Conservation (phyloP, 1,139 yeast genomes). For the Scheffersomyces insectosa region DNA sequence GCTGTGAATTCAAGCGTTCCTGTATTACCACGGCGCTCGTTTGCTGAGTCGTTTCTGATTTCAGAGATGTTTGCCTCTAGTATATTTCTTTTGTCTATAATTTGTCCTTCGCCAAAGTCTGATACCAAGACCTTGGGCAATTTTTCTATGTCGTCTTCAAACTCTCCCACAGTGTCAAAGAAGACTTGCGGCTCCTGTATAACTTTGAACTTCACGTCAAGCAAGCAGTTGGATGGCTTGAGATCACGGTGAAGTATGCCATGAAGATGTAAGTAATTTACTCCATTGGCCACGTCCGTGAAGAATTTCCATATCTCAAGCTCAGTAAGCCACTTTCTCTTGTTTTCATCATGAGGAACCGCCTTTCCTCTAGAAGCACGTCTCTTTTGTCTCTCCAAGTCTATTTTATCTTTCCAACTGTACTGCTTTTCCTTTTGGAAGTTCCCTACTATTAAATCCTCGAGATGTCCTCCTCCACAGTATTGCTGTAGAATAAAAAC, state of each 20-base stretch:
- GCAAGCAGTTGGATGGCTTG: constrained; percentile 83
- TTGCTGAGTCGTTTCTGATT: constrained; percentile 7
- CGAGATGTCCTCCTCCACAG: constrained; percentile 86
- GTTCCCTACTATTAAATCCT: constrained; percentile 54
- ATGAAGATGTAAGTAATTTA: constrained; percentile 66
- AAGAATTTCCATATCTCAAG: constrained; percentile 61
- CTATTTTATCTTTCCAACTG: constrained; percentile 29
- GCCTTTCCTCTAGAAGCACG: constrained; percentile 11
- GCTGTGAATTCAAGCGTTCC: constrained; percentile 89
- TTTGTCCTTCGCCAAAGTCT: constrained; percentile 88
- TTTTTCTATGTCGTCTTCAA: constrained; percentile 24
- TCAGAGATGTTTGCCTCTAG: constrained; percentile 10
- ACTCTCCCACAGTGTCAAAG: constrained; percentile 14
- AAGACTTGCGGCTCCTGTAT: constrained; percentile 7
- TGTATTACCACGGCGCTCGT: constrained; percentile 60
- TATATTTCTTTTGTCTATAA: constrained; percentile 47
- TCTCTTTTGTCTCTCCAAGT: constrained; percentile 23
- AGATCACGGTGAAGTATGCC: constrained; percentile 84
- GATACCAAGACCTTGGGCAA: constrained; percentile 76
- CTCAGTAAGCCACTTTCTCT: constrained; percentile 27
- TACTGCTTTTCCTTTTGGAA: constrained; percentile 23
- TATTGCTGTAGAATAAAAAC: constrained; percentile 83
- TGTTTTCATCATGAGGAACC: constrained; percentile 2
- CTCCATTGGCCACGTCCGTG: constrained; percentile 67
- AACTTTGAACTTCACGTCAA: constrained; percentile 39